Percentiles rank a stretch among this genome's conserved stretches.
Conservation (phyloP, 768 basidiomycete genomes). For the Zangia roseola region DNA sequence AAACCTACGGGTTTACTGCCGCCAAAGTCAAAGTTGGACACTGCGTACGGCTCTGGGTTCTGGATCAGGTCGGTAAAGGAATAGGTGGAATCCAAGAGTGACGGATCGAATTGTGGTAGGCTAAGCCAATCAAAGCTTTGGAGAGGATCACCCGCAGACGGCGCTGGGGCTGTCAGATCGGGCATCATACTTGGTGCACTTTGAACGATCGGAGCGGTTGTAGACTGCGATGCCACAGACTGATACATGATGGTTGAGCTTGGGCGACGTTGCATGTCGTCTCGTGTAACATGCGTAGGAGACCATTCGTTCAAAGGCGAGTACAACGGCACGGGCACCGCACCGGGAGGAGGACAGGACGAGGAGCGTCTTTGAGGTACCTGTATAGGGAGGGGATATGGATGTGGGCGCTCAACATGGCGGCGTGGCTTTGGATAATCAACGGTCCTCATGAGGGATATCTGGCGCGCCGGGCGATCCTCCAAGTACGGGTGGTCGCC, state of each 20-base stretch:
- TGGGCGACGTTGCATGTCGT: slow-evolving; percentile 36
- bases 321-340: slow-evolving; percentile 25
- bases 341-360: slow-evolving; percentile 41
- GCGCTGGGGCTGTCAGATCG: neutral
- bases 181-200: too few species aligned
- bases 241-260: slow-evolving; percentile 36
- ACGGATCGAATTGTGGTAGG: slow-evolving; percentile 7
- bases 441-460: slow-evolving; percentile 2
- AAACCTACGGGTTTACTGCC: slow-evolving; percentile 16
- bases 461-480: slow-evolving; percentile 11
- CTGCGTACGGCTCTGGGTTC: neutral
- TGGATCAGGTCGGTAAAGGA: slow-evolving; percentile 5
- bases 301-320: slow-evolving; percentile 16
- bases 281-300: slow-evolving; percentile 24
- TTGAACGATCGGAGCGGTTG: too few species aligned
- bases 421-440: slow-evolving; percentile 7
- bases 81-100: slow-evolving; percentile 1
- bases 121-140: slow-evolving; percentile 14
- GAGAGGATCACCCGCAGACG: neutral
- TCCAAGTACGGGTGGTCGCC: slow-evolving; percentile 4
- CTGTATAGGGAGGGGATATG: slow-evolving; percentile 23
- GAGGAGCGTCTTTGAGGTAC: slow-evolving; percentile 37
- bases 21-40: slow-evolving; percentile 2
- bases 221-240: slow-evolving; percentile 18
- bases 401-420: slow-evolving; percentile 18